These are phyloP conservation scores for Elsinoe australis DNA, from an alignment of 2,329 filamentous ascomycete species.

Conservation along the genomic window DNA sequence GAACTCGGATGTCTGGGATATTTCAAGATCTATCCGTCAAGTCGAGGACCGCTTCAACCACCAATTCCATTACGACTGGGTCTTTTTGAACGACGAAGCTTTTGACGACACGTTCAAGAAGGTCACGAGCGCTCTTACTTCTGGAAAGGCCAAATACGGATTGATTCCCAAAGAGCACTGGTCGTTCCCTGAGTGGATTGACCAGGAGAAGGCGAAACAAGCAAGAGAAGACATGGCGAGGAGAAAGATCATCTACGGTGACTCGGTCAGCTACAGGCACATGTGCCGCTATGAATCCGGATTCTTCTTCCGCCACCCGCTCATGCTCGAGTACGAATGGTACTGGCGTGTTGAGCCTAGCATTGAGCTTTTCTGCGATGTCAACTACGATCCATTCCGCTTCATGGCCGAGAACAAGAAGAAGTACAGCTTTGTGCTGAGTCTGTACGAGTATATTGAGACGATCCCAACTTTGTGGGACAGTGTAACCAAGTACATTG, in stretches of 20 bases:
- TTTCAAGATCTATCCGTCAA: conserved; percentile 88
- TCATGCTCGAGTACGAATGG: conserved; percentile 96
- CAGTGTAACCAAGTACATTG: conserved; percentile 88
- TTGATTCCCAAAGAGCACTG: conserved; percentile 86
- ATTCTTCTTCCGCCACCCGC: conserved; percentile 93
- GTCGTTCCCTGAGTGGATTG: conserved; percentile 94
- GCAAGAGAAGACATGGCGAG: conserved; percentile 90
- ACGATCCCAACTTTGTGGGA: conserved; percentile 96
- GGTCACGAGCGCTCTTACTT: conserved; percentile 80
- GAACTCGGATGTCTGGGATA: conserved; percentile 93
- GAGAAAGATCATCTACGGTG: conserved; percentile 95
- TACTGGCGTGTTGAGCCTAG: conserved; percentile 99
- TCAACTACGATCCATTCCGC: conserved; percentile 92
- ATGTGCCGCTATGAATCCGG: conserved; percentile 99
- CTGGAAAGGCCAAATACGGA: conserved; percentile 85
- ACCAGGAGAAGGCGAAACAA: conserved; percentile 83
- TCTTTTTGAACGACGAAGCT: conserved; percentile 93
- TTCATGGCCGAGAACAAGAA: conserved; percentile 94
- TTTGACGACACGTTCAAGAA: conserved; percentile 93
- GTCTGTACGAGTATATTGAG: conserved; percentile 91
- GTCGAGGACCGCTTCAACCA: conserved; percentile 97
- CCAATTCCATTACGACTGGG: conserved; percentile 97
- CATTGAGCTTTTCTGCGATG: conserved; percentile 91
- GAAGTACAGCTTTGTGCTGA: conserved; percentile 96
- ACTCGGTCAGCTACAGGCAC: conserved; percentile 93